A percentile compares a stretch with the other conserved stretches of the same genome.
These are phyloP conservation scores for Rhodocollybia butyracea DNA, from an alignment of 768 basidiomycete genomes.

Conservation along the genomic window DNA sequence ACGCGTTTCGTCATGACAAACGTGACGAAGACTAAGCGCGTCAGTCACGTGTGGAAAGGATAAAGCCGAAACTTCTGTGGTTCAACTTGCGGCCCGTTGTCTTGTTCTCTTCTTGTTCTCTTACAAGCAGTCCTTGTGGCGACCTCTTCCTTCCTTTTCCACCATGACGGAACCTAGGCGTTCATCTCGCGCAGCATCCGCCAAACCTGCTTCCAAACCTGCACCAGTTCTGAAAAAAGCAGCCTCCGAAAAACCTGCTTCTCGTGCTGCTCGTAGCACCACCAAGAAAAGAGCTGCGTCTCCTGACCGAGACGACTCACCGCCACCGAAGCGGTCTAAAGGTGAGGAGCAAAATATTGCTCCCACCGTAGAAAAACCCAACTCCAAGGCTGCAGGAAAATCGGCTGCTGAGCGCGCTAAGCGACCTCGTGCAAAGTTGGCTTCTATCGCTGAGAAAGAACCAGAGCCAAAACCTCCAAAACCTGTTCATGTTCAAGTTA, in stretches of 20 bases:
- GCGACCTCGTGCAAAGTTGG: slow-evolving; percentile 14
- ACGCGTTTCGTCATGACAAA: too few relatives aligned
- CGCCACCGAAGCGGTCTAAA: slow-evolving; percentile 50
- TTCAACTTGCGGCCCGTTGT: too few relatives aligned
- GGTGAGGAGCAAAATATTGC: slow-evolving; percentile 34
- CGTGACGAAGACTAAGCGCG: too few relatives aligned
- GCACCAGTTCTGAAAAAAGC: slow-evolving; percentile 5
- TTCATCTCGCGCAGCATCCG: slow-evolving; percentile 49
- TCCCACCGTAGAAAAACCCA: slow-evolving; percentile 21
- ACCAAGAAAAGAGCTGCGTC: slow-evolving; percentile 53
- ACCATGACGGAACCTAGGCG: slow-evolving; percentile 43
- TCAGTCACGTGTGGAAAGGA: too few relatives aligned
- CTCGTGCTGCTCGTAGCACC: slow-evolving; percentile 27
- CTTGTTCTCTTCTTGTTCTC: too few relatives aligned
- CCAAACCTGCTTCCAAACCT: slow-evolving; percentile 30
- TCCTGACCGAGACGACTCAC: slow-evolving; percentile 37
- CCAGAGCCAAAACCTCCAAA: slow-evolving; percentile 25
- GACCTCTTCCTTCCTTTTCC: background rate
- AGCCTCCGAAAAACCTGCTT: slow-evolving; percentile 30
- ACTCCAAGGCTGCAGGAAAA: slow-evolving; percentile 14
- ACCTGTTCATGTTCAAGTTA: slow-evolving; percentile 36
- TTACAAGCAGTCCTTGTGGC: too few relatives aligned
- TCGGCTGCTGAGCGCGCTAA: slow-evolving; percentile 16
- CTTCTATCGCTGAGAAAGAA: slow-evolving; percentile 9
- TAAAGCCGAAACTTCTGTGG: too few relatives aligned